Evolutionary conservation across 208 protist genomes (phyloP).

Genomic region (Trypanosoma avium): DNA sequence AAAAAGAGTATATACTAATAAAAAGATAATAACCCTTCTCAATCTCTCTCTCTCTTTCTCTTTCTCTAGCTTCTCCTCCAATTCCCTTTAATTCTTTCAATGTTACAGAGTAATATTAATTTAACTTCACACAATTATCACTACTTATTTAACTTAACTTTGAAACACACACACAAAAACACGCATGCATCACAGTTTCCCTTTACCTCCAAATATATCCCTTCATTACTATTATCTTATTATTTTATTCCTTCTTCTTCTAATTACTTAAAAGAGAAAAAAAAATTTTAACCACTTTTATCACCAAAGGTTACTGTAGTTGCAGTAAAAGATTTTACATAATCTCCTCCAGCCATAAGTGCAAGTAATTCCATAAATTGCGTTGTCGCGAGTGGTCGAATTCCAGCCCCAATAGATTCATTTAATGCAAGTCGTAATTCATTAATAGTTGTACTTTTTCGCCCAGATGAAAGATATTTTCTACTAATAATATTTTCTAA

Average conservation of each 20-base stretch:
- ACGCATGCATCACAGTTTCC: too few species aligned
- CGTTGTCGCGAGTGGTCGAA: slow-evolving; percentile 53
- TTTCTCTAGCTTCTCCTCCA: too few species aligned
- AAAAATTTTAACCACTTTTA: slow-evolving; percentile 10
- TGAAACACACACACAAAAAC: too few species aligned
- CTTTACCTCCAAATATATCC: too few species aligned
- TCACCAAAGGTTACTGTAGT: slow-evolving; percentile 61
- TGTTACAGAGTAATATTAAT: too few species aligned
- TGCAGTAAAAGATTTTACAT: slow-evolving; percentile 71
- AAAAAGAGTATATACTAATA: too few species aligned
- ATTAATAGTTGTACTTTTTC: slow-evolving; percentile 41
- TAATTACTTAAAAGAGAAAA: too few species aligned
- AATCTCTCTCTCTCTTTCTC: too few species aligned
- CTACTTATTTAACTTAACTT: too few species aligned
- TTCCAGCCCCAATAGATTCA: slow-evolving; percentile 46
- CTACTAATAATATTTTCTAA: slow-evolving; percentile 66
- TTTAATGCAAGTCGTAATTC: slow-evolving; percentile 76
- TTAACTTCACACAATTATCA: too few species aligned
- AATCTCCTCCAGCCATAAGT: slow-evolving; percentile 71
- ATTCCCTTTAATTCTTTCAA: too few species aligned
- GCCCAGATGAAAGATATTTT: slow-evolving; percentile 45
- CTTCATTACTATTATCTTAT: background rate
- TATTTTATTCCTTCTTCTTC: background rate
- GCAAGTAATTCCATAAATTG: slow-evolving; percentile 86
- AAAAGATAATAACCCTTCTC: too few species aligned